These are phyloP conservation scores for Terana coerulea DNA, from an alignment of 768 basidiomycete species.

Conservation along the genomic window DNA sequence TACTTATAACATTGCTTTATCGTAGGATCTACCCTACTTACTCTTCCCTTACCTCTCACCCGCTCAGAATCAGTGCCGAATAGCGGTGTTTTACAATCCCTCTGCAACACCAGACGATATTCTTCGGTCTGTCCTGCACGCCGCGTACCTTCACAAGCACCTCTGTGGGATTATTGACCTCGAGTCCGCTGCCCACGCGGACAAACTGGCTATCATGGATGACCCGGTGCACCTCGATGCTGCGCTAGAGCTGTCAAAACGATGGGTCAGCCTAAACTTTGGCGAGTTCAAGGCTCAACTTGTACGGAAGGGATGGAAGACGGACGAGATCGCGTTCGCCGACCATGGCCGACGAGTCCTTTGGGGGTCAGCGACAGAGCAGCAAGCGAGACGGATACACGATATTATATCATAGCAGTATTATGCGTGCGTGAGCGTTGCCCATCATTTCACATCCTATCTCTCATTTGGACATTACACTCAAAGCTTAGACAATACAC, in stretches of 20 bases:
- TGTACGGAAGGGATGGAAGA: conserved; percentile 21
- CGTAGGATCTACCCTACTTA: conserved; percentile 22
- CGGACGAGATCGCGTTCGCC: conserved; percentile 25
- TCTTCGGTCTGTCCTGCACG: conserved; percentile 23
- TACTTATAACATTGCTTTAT: neutral
- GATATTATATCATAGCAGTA: too few relatives aligned
- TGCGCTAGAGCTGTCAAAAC: conserved; percentile 11
- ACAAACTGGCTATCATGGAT: neutral
- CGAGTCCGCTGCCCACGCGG: neutral
- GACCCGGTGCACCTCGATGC: conserved; percentile 1
- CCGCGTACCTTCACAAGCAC: conserved; percentile 14
- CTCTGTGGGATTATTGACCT: conserved; percentile 1
- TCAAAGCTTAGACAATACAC: too few relatives aligned
- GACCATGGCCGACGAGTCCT: conserved; percentile 24
- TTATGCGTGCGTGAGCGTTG: too few relatives aligned
- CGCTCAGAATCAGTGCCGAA: neutral
- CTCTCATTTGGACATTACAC: too few relatives aligned
- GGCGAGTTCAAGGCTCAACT: conserved; percentile 17
- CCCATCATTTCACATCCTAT: too few relatives aligned
- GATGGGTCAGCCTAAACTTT: conserved; percentile 15
- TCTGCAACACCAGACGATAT: conserved; percentile 23
- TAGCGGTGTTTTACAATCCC: conserved; percentile 22
- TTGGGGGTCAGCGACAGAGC: conserved; percentile 14
- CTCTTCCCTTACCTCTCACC: conserved; percentile 17
- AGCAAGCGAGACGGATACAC: too few relatives aligned